These are phyloP conservation scores for Eucalyptus pauciflora DNA, from an alignment of 345 rosid genomes.

Conservation along the genomic window DNA sequence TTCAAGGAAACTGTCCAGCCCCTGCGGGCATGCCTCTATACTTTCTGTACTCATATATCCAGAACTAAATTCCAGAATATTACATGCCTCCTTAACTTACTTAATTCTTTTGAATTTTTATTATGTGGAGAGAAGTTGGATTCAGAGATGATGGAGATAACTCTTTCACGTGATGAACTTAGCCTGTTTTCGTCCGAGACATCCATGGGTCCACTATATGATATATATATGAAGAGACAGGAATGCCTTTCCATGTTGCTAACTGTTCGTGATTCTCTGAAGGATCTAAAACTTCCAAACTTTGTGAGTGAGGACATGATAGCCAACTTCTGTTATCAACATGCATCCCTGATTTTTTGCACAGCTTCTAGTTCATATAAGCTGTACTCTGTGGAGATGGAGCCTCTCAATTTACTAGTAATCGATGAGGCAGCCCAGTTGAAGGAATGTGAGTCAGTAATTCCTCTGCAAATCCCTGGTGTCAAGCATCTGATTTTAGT, in stretches of 20 bases:
- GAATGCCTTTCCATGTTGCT: slow-evolving; percentile 12
- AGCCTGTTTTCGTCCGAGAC: not conserved
- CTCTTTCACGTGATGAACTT: not conserved
- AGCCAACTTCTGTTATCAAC: slow-evolving; percentile 14
- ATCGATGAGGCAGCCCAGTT: slow-evolving; percentile 64
- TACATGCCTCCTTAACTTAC: not conserved
- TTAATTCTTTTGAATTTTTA: slow-evolving; percentile 1
- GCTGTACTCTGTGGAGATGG: slow-evolving; percentile 1
- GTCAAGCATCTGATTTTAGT: slow-evolving; percentile 26
- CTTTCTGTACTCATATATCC: slow-evolving; percentile 16
- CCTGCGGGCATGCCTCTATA: slow-evolving; percentile 5
- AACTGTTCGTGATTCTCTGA: not conserved
- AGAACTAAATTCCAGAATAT: not conserved
- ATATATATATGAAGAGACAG: not conserved
- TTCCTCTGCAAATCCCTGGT: slow-evolving; percentile 34
- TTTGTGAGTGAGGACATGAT: not conserved
- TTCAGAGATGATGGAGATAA: slow-evolving; percentile 8
- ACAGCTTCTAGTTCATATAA: slow-evolving; percentile 26
- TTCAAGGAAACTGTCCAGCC: not conserved
- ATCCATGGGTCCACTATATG: not conserved
- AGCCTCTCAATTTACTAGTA: slow-evolving; percentile 23
- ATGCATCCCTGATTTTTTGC: slow-evolving; percentile 21
- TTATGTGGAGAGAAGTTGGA: not conserved
- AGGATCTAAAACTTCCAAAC: slow-evolving; percentile 10
- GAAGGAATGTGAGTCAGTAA: slow-evolving; percentile 43